phyloP scores from a whole-genome alignment of 2,329 filamentous ascomycete species.

The Aureobasidium sp. region DNA sequence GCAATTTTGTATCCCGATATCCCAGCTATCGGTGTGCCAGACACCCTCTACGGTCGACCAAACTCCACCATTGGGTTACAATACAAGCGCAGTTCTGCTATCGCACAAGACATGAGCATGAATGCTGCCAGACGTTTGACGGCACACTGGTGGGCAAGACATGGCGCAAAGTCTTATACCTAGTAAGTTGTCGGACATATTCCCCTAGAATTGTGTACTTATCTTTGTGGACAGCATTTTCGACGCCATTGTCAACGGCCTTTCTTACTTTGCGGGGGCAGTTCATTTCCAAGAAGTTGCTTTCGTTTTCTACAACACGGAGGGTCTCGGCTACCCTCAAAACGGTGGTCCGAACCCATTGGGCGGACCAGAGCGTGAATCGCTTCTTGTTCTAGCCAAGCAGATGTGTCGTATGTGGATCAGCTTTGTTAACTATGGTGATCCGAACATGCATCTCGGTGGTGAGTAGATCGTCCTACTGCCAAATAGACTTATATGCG shows the following conservation, averaged over 20 bases:
- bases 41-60: slow-evolving; percentile 27
- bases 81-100: slow-evolving; percentile 28
- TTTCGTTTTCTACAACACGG: slow-evolving; percentile 61
- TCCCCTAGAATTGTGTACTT: not conserved
- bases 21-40: slow-evolving; percentile 30
- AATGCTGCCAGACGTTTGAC: slow-evolving; percentile 26
- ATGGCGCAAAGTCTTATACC: slow-evolving; percentile 31
- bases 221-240: slow-evolving; percentile 37
- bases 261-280: slow-evolving; percentile 30
- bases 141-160: slow-evolving; percentile 27
- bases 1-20: slow-evolving; percentile 35
- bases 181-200: slow-evolving; percentile 36
- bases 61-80: slow-evolving; percentile 26
- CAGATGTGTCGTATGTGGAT: slow-evolving; percentile 61
- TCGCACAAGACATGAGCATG: slow-evolving; percentile 28
- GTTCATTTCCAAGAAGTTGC: slow-evolving; percentile 56
- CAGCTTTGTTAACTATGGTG: slow-evolving; percentile 51
- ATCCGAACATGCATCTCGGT: slow-evolving; percentile 43
- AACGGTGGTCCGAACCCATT: slow-evolving; percentile 31
- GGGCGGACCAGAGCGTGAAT: slow-evolving; percentile 32
- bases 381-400: slow-evolving; percentile 47
- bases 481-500: not conserved
- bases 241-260: slow-evolving; percentile 43
- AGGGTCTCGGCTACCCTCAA: slow-evolving; percentile 53
- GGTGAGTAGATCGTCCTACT: slow-evolving; percentile 14